Conservation (phyloP, 345 rosid genomes). For the Schrenkiella parvula region DNA sequence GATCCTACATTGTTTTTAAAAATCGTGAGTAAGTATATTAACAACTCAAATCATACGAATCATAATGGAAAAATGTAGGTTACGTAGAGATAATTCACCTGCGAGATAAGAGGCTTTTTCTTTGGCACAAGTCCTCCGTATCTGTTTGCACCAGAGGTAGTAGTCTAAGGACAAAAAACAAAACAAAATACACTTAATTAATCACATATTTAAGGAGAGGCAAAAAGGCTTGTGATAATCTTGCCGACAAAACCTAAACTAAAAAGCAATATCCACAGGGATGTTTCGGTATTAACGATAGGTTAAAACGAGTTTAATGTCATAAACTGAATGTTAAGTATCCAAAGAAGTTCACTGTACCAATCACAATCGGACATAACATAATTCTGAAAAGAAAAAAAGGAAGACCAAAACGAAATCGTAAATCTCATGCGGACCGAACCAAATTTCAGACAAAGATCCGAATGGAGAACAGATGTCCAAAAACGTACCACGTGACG, state of each 20-base stretch:
- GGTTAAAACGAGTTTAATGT: not conserved
- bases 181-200: not conserved
- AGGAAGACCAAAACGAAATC: not conserved
- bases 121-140: constrained; percentile 77
- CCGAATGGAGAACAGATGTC: not conserved
- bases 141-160: constrained; percentile 42
- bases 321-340: not conserved
- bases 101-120: constrained; percentile 64
- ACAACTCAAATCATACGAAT: not conserved
- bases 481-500: not conserved
- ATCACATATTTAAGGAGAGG: not conserved
- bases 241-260: constrained; percentile 12
- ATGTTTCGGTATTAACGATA: not conserved
- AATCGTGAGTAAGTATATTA: not conserved
- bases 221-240: not conserved
- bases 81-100: constrained; percentile 1
- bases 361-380: constrained; percentile 1
- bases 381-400: not conserved
- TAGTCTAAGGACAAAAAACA: constrained; percentile 25
- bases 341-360: not conserved
- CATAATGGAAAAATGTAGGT: not conserved
- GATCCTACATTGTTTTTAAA: constrained; percentile 39
- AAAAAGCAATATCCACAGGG: not conserved
- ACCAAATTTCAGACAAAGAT: not conserved
- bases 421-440: not conserved